Percentiles rank a stretch among this genome's conserved stretches.
These are phyloP conservation scores for Aspergillus fumigatus DNA, from an alignment of 2,329 filamentous ascomycete species.

Conservation along the genomic window DNA sequence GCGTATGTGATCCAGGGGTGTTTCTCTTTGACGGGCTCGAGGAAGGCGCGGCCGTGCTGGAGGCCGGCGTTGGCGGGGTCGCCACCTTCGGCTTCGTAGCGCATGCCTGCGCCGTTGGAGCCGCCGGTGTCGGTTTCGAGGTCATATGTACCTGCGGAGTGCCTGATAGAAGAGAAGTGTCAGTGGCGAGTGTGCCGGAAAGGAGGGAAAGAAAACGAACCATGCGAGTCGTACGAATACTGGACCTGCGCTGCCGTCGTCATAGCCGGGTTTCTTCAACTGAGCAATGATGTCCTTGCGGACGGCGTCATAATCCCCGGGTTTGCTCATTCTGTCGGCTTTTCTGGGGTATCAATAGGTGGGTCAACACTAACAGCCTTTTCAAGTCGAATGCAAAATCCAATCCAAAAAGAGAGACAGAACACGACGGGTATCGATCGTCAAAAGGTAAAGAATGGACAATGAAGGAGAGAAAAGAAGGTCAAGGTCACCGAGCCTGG, in stretches of 20 bases:
- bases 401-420: not conserved
- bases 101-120: conserved; percentile 62
- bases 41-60: conserved; percentile 59
- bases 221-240: conserved; percentile 61
- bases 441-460: conserved; percentile 1
- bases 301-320: conserved; percentile 45
- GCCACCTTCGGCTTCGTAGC: conserved; percentile 60
- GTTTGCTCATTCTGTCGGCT: conserved; percentile 32
- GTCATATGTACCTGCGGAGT: conserved; percentile 61
- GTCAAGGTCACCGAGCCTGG: not conserved
- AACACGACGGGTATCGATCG: not conserved
- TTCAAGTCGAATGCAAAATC: not conserved
- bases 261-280: conserved; percentile 58
- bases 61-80: conserved; percentile 63
- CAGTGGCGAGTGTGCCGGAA: conserved; percentile 1
- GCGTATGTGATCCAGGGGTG: conserved; percentile 63
- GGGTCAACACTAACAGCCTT: not conserved
- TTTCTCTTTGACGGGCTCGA: conserved; percentile 57
- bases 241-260: conserved; percentile 61
- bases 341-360: conserved; percentile 10
- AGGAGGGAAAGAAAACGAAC: conserved; percentile 31
- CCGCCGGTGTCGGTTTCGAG: conserved; percentile 57
- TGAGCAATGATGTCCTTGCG: conserved; percentile 51
- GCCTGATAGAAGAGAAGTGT: conserved; percentile 37
- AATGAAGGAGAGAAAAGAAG: conserved; percentile 6